phyloP scores from a whole-genome alignment of 306 rosid genomes.

The Delonix regia region DNA sequence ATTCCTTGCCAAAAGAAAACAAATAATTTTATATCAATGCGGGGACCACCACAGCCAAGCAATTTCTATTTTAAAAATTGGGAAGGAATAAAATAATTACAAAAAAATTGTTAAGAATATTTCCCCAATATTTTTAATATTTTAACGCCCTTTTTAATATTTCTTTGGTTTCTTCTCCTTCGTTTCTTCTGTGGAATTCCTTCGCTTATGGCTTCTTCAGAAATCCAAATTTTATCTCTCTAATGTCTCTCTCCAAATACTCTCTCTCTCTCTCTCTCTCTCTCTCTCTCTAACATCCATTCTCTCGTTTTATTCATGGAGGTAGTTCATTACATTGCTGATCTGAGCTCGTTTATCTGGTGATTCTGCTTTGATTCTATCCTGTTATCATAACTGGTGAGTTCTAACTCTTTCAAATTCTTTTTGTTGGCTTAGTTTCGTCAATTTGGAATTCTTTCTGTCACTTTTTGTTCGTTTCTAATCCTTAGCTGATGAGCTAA shows the following conservation, averaged over 20 bases:
- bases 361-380: constrained; percentile 33
- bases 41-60: constrained; percentile 52
- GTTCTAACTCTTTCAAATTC: constrained; percentile 34
- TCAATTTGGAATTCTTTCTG: constrained; percentile 30
- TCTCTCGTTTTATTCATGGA: constrained; percentile 34
- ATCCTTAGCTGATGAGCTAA: constrained; percentile 31
- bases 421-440: not conserved
- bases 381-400: constrained; percentile 49
- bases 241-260: constrained; percentile 34
- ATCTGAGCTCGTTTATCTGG: constrained; percentile 35
- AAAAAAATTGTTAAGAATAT: constrained; percentile 17
- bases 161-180: constrained; percentile 58
- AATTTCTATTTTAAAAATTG: constrained; percentile 29
- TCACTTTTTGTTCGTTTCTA: constrained; percentile 13
- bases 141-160: constrained; percentile 1
- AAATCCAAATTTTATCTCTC: constrained; percentile 60
- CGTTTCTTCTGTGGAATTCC: constrained; percentile 51
- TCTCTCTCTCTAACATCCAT: constrained; percentile 29
- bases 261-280: constrained; percentile 35
- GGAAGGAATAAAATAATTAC: constrained; percentile 36
- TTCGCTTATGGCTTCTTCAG: constrained; percentile 49
- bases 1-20: not conserved
- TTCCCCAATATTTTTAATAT: constrained; percentile 28
- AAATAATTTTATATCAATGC: constrained; percentile 27
- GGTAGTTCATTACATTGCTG: constrained; percentile 57